phyloP scores from a whole-genome alignment of 768 basidiomycete species.

The Tricholoma sp. region DNA sequence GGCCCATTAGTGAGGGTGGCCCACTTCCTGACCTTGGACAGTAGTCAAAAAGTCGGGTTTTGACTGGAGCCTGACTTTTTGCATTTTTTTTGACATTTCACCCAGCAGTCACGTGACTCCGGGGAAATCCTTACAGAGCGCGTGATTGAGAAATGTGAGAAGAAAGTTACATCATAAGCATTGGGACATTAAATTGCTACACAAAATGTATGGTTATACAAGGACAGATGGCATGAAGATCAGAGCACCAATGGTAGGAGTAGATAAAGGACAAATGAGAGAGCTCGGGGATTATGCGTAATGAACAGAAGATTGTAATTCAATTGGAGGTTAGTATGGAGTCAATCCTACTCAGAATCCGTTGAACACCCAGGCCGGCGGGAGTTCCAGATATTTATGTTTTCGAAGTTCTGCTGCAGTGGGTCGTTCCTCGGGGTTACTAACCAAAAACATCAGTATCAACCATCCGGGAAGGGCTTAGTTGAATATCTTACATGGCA shows the following conservation, averaged over 20 bases:
- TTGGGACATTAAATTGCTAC: slow-evolving; percentile 37
- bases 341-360: slow-evolving; percentile 46
- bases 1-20: no score
- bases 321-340: slow-evolving; percentile 20
- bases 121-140: no score
- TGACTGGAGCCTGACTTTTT: no score
- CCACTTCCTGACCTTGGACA: no score
- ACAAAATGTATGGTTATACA: slow-evolving; percentile 31
- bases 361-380: slow-evolving; percentile 71
- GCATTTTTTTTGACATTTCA: no score
- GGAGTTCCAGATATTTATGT: slow-evolving; percentile 73
- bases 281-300: slow-evolving; percentile 9
- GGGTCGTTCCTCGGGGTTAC: slow-evolving; percentile 82
- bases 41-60: no score
- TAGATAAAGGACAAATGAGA: slow-evolving; percentile 14
- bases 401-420: slow-evolving; percentile 70
- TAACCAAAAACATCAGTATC: slow-evolving; percentile 21
- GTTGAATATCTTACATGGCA: slow-evolving; percentile 60
- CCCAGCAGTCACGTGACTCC: no score
- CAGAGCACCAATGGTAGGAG: slow-evolving; percentile 11
- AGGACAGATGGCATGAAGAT: slow-evolving; percentile 21
- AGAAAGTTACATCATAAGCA: slow-evolving; percentile 21
- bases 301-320: slow-evolving; percentile 18
- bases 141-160: no score
- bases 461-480: slow-evolving; percentile 6